Base-by-base conservation (phyloP, 2,329 filamentous ascomycete genomes). In the Exophiala spinifera region DNA sequence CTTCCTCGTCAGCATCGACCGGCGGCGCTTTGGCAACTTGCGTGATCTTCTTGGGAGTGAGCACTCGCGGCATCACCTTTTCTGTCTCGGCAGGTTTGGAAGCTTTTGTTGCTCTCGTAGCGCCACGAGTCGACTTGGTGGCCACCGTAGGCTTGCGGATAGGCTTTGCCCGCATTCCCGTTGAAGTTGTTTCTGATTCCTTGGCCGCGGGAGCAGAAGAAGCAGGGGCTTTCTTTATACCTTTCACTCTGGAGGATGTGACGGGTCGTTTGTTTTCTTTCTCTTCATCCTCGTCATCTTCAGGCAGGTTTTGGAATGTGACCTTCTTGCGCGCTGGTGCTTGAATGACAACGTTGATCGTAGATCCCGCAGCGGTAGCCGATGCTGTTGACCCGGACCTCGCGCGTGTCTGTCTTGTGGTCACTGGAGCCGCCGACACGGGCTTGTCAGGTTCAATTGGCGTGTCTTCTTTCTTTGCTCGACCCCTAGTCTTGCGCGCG, bases 21-120 rank as follows among this genome's bases (percentile, higher is more conserved):
- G 69, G 66, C 13, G 67, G 60, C 1, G 68, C 67, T 56, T 74
- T 77, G 15, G 73, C 69, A 34, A 77, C 64, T 57, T 77, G 75
- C 6, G 70, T 76, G 25, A 71, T 68, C 60, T 77, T 78, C 66
- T 77, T 78, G 1, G 76, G 76, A 11, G 75, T 77, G 23, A 78
- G 63, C 15, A 74, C 57, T 33, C 61, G 51, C 25, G 56, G 49
- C 19, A 53, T 50, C 40, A 49, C 73, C 53, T 74, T 63, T 15
- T 44, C 46, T 14, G 51, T 21, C 13, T 61, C 55, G 25, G 64
- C 65, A 44, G 46, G 43, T 14, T 61, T 61, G 23, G 52, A 45
- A 31, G 57, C 55, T 19, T 57, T 44, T 33, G 52, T 49, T 20
- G 43, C 20, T 6, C 57, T 66, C 8, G 59, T 56, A 21, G 57